Base-by-base conservation (phyloP, 768 basidiomycete genomes). In the Pleurotus platypus region DNA sequence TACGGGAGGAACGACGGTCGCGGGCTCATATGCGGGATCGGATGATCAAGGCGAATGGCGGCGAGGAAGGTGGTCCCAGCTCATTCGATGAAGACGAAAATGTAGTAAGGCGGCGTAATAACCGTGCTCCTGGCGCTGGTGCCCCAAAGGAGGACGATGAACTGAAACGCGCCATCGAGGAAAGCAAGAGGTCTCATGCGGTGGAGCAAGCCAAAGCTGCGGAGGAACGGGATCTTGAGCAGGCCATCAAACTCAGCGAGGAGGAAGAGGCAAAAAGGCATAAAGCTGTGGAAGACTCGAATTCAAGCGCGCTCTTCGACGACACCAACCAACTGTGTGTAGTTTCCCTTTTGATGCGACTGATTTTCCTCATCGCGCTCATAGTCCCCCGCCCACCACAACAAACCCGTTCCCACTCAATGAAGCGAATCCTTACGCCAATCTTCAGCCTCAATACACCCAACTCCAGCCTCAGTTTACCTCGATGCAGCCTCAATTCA, bases 11-110 rank as follows among this genome's bases (percentile, higher is more conserved):
- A 69, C 83, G 97, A 30, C 81, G 86, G 13, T 81, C 84, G 40
- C 80, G 94, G 20, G 94, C 95, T 2, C 78, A 81, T 50, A 98
- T 99, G 97, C 85, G 94, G 30, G 94, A 98, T 76, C 85, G 96
- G 22, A 94, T 99, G 94, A 78, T 90, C 55, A 82, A 83, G 45
- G 87, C 86, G 11, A 68, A 77, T 11, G 30, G 30, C 0, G 72
- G 71, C 26, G 71, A 74, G 0, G 70, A 68, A 0, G 72, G 72
- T 13, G 80, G 74, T n/a, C 72, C 71, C 18, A 72, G 67, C 4
- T 22, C 51, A 40, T 40, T 53, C 22, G 77, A 74, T 1, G 71
- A 69, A n/a, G 71, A 60, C 46, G 63, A 68, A 30, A 75, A 72
- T 27, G 76, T 83, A 55, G 83, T 84, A 64, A 82, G 84, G 61